These are phyloP conservation scores for Cryptococcus jaspeensis DNA, from an alignment of 1,284 basidiomycete species.

Conservation along the genomic window DNA sequence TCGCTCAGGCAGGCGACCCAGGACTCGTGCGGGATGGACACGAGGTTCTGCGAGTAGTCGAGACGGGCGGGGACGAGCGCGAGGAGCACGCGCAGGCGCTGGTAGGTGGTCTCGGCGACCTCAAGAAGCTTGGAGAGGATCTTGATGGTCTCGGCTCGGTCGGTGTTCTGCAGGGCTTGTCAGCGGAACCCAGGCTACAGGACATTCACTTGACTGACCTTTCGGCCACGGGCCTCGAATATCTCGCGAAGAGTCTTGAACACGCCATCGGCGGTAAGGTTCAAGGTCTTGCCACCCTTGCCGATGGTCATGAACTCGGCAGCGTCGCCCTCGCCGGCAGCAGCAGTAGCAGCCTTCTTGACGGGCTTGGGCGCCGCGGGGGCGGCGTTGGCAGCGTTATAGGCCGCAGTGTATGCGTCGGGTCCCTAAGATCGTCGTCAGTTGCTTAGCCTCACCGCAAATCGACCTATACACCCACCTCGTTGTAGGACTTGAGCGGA, in stretches of 20 bases:
- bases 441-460: background rate
- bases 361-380: slow-evolving; percentile 53
- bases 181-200: background rate
- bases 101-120: slow-evolving; percentile 81
- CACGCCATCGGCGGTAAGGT: slow-evolving; percentile 82
- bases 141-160: slow-evolving; percentile 89
- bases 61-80: slow-evolving; percentile 92
- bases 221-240: slow-evolving; percentile 93
- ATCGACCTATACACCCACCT: slow-evolving; percentile 53
- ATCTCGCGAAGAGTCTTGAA: slow-evolving; percentile 90
- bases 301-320: slow-evolving; percentile 91
- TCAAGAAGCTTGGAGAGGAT: slow-evolving; percentile 86
- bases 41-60: slow-evolving; percentile 66
- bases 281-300: slow-evolving; percentile 79
- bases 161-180: slow-evolving; percentile 72
- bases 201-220: slow-evolving; percentile 58
- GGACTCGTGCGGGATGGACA: slow-evolving; percentile 86
- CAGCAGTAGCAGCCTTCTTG: slow-evolving; percentile 45
- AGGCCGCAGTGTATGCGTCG: slow-evolving; percentile 80
- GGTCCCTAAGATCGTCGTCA: slow-evolving; percentile 63
- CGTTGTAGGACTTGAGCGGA: slow-evolving; percentile 74
- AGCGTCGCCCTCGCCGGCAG: slow-evolving; percentile 52
- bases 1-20: slow-evolving; percentile 87
- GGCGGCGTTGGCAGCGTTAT: slow-evolving; percentile 58
- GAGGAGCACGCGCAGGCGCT: slow-evolving; percentile 89